Evolutionary conservation across 2,329 filamentous ascomycete species (phyloP).

Genomic region (Emericellopsis cladophorae): DNA sequence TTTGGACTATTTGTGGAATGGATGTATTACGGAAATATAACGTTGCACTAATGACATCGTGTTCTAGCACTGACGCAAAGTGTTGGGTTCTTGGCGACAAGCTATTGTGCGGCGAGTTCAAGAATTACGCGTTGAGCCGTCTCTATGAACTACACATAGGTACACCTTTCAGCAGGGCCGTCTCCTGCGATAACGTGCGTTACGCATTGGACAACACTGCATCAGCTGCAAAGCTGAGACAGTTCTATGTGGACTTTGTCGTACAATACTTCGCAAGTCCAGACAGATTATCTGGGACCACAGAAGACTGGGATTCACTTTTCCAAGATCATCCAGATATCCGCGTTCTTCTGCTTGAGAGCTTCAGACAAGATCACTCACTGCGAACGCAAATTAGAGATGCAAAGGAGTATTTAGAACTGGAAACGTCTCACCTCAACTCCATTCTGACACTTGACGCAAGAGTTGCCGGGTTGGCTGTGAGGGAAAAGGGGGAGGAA

Average conservation of each 20-base stretch:
- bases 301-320: constrained; percentile 1
- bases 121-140: background rate
- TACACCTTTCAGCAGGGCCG: background rate
- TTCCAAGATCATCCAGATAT: background rate
- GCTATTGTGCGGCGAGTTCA: constrained; percentile 1
- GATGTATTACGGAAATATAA: constrained; percentile 1
- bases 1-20: constrained; percentile 1
- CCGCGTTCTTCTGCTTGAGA: constrained; percentile 1
- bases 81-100: constrained; percentile 2
- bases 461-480: no score
- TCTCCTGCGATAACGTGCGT: background rate
- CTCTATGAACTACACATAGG: background rate
- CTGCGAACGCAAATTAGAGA: constrained; percentile 22
- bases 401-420: constrained; percentile 35
- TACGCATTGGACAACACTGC: constrained; percentile 1
- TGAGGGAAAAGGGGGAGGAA: no score
- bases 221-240: background rate
- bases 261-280: background rate
- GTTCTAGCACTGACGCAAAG: background rate
- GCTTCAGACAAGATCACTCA: background rate
- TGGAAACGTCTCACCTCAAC: no score
- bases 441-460: no score
- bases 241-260: constrained; percentile 1
- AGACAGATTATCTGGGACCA: background rate
- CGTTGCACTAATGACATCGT: background rate